Evolutionary conservation across 2,329 filamentous ascomycete genomes (phyloP).

Genomic region (Fusarium nanum): DNA sequence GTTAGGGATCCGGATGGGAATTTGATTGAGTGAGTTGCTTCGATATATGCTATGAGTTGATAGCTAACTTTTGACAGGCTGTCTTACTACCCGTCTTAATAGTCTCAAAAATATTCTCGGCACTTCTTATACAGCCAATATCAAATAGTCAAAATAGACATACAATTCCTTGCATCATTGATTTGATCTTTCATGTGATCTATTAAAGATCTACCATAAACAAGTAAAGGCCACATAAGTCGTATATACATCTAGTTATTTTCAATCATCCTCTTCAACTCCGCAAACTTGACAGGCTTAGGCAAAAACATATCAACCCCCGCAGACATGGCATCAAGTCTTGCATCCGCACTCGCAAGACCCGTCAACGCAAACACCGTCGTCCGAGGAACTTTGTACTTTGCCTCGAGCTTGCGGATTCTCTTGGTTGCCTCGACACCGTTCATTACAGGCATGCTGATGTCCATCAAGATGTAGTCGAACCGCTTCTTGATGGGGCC

Average conservation of each 20-base stretch:
- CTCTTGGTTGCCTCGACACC: slow-evolving; percentile 60
- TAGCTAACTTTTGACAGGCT: background rate
- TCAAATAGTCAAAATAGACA: background rate
- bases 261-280: slow-evolving; percentile 53
- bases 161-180: background rate
- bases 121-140: too few relatives aligned
- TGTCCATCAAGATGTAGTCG: slow-evolving; percentile 59
- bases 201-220: slow-evolving; percentile 15
- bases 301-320: slow-evolving; percentile 64
- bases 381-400: slow-evolving; percentile 54
- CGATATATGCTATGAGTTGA: accelerated
- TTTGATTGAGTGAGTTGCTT: slow-evolving; percentile 66
- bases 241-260: slow-evolving; percentile 26
- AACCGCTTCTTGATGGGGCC: slow-evolving; percentile 40
- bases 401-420: slow-evolving; percentile 61
- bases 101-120: background rate
- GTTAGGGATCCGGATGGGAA: slow-evolving; percentile 71
- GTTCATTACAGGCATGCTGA: slow-evolving; percentile 68
- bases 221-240: slow-evolving; percentile 14
- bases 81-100: background rate
- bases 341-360: slow-evolving; percentile 60
- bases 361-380: slow-evolving; percentile 66
- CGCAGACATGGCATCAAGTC: slow-evolving; percentile 60
- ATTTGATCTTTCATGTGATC: background rate
- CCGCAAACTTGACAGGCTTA: slow-evolving; percentile 60